Base-by-base conservation (phyloP, 208 protist species). In the Acanthamoeba castellanii region DNA sequence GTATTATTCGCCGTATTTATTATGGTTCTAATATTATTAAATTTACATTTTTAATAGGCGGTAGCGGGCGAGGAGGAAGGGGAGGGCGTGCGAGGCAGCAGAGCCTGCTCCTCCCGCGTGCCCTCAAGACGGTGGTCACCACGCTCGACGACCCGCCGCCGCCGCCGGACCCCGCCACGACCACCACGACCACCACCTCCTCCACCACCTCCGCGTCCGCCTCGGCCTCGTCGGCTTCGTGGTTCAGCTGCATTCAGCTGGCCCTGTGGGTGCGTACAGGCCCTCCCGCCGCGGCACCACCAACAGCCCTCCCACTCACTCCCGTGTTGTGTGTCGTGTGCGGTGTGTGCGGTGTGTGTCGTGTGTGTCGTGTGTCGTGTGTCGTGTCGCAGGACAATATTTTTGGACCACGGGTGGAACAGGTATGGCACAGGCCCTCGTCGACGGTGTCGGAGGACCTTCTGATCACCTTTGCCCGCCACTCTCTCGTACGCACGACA, bases 321-420 rank as follows among this genome's bases (percentile, higher is more conserved):
- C 13, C 16, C 18, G 13, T 20, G 14, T 9, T 52, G 27, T 37
- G 9, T n/a, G 27, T 20, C 50, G 68, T 72, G 64, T 25, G 64
- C n/a, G n/a, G n/a, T n/a, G n/a, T n/a, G n/a, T n/a, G n/a, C n/a
- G n/a, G n/a, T n/a, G n/a, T n/a, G n/a, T n/a, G n/a, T n/a, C n/a
- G n/a, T n/a, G n/a, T n/a, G n/a, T n/a, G n/a, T n/a, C 34, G 27
- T 37, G 34, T 76, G 34, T 42, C 5, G 37, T 32, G 22, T 5
- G 30, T n/a, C n/a, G 18, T 52, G 11, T 27, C 11, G 13, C 78
- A 87, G 94, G 94, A 95, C 91, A 95, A 95, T 47, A 92, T 95
- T 16, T 95, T 93, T 90, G 94, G 94, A 3, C 94, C 94, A 9
- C 55, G 94, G 32, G 9, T 95, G 61, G 94, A 95, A 64, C 74